These are phyloP conservation scores for Thermomyces lanuginosus DNA, from an alignment of 2,329 filamentous ascomycete genomes.

Conservation along the genomic window DNA sequence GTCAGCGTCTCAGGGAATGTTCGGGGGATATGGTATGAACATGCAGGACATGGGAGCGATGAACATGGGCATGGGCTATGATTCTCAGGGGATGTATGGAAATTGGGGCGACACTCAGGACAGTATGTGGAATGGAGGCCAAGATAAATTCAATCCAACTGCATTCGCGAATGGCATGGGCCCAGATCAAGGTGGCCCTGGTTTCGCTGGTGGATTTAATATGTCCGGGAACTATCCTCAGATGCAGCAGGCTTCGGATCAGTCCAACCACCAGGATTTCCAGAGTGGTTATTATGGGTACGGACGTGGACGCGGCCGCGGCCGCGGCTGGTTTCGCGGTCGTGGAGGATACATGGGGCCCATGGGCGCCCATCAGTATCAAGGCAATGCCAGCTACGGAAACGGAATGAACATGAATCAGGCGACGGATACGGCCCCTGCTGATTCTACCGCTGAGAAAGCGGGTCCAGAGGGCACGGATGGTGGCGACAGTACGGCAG, in stretches of 20 bases:
- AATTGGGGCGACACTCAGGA: conserved; percentile 65
- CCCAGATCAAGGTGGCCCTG: conserved; percentile 66
- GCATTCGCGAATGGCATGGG: conserved; percentile 56
- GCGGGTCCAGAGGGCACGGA: too few relatives aligned
- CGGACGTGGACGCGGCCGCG: conserved; percentile 50
- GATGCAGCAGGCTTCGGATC: conserved; percentile 14
- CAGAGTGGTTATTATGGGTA: conserved; percentile 67
- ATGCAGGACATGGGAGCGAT: conserved; percentile 76
- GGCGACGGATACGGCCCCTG: conserved; percentile 7
- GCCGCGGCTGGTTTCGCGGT: conserved; percentile 36
- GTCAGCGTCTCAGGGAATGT: conserved; percentile 33
- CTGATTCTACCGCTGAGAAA: conserved; percentile 6
- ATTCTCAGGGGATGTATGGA: conserved; percentile 52
- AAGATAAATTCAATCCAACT: conserved; percentile 84
- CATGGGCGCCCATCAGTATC: conserved; percentile 16
- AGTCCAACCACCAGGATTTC: conserved; percentile 44
- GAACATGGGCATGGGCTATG: conserved; percentile 50
- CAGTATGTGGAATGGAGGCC: conserved; percentile 59
- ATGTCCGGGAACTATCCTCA: conserved; percentile 73
- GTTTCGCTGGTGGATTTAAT: conserved; percentile 47
- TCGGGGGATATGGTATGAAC: conserved; percentile 45
- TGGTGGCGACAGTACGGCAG: too few relatives aligned
- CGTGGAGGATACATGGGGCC: conserved; percentile 23
- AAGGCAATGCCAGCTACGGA: conserved; percentile 19
- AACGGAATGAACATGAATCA: too few relatives aligned